Base-by-base conservation (phyloP, 2,329 filamentous ascomycete species). In the Neonectria magnoliae region DNA sequence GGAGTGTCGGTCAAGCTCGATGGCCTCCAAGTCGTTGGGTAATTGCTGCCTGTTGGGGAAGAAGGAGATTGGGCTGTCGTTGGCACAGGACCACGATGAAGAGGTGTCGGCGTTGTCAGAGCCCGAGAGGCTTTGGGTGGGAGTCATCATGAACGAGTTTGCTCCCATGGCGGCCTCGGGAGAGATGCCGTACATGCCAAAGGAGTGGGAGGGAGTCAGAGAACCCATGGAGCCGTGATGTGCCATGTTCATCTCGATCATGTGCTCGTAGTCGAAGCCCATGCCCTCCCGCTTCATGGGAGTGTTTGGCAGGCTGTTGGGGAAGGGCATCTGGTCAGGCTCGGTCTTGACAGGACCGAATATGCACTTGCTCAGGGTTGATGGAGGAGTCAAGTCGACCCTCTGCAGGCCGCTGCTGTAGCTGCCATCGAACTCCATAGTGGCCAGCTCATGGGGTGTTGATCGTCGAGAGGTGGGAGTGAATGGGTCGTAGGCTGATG, bases 381-480 rank as follows among this genome's bases (percentile, higher is more conserved):
- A 73, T 3, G 80, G 78, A 36, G 80, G 77, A 22, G 80, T 81
- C 52, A 81, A 55, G 44, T 81, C 77, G 36, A 74, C 65, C 16
- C 72, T 67, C 55, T 78, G 76, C 29, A 73, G 47, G 41, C 69
- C 50, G 57, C 57, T 62, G 56, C 65, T 70, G 53, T 75, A 80
- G 58, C 71, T 66, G n/a, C 71, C 73, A 18, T 82, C 77, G 66
- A 80, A 81, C 48, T 80, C 78, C 66, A 82, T 70, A 55, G 70
- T 71, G 41, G 78, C 67, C 50, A 79, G 73, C 59, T 78, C 76
- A 67, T 80, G 76, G 9, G 82, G 81, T 18, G 81, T 81, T 48
- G 82, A 83, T 60, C 81, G 79, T 72, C 80, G 76, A 60, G 82
- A 83, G 31, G 76, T 79, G 48, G 82, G 82, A 44, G 82, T 84